Evolutionary conservation across 306 rosid genomes (phyloP).

Genomic region (Fragaria ananassa): DNA sequence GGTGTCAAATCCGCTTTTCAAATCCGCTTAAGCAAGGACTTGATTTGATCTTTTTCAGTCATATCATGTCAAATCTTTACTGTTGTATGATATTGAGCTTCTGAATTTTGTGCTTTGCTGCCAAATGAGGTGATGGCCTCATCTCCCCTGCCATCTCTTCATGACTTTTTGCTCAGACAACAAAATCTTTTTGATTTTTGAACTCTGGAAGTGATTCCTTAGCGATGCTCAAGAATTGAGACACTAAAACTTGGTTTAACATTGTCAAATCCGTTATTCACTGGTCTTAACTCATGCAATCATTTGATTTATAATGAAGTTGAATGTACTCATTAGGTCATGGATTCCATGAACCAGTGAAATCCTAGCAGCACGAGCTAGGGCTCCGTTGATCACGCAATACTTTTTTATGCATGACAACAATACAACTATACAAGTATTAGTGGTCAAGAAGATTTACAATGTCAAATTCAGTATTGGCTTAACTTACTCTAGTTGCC

Average conservation of each 20-base stretch:
- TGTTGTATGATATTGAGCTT: not conserved
- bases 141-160: not conserved
- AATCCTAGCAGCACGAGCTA: not conserved
- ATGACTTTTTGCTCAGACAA: not conserved
- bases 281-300: not conserved
- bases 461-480: not conserved
- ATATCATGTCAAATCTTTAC: not conserved
- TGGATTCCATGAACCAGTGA: not conserved
- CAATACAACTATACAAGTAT: not conserved
- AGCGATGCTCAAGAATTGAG: not conserved
- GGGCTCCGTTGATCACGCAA: slow-evolving; percentile 1
- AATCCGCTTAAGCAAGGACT: too few relatives aligned
- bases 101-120: not conserved
- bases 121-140: not conserved
- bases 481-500: not conserved
- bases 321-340: not conserved
- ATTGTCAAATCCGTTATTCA: not conserved
- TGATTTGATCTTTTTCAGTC: not conserved
- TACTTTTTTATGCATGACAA: not conserved
- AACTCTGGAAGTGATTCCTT: not conserved
- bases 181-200: not conserved
- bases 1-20: too few relatives aligned
- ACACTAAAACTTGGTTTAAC: not conserved
- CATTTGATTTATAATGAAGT: not conserved
- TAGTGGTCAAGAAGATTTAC: not conserved